phyloP scores from a whole-genome alignment of 1,284 basidiomycete species.

The Apiotrichum gamsii region DNA sequence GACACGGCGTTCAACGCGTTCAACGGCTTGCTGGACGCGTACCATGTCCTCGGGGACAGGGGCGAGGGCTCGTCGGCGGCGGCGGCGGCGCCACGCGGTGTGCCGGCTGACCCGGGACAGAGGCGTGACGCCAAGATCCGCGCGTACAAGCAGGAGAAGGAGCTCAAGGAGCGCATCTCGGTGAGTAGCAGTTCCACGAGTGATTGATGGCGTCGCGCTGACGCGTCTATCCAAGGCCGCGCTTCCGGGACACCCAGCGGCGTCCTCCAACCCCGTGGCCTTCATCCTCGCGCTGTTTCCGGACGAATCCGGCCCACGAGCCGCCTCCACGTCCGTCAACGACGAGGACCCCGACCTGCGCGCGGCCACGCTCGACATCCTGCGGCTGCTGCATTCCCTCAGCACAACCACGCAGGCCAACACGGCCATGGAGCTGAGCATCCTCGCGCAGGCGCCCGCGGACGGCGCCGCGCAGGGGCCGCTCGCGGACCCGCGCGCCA shows the following conservation, averaged over 20 bases:
- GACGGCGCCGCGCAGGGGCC: constrained; percentile 39
- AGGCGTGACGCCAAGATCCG: constrained; percentile 78
- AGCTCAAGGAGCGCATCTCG: constrained; percentile 62
- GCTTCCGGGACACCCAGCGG: constrained; percentile 50
- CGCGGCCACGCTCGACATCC: constrained; percentile 60
- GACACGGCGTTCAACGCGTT: constrained; percentile 61
- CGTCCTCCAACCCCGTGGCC: constrained; percentile 34
- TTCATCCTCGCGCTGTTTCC: constrained; percentile 34
- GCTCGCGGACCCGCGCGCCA: constrained; percentile 42
- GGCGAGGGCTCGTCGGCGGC: constrained; percentile 24
- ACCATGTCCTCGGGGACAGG: constrained; percentile 64
- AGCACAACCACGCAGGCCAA: constrained; percentile 63
- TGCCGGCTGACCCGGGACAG: constrained; percentile 59
- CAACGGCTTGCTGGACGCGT: constrained; percentile 56
- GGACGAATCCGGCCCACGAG: neutral
- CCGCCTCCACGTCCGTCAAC: constrained; percentile 44
- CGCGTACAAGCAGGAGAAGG: constrained; percentile 78
- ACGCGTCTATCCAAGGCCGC: constrained; percentile 51
- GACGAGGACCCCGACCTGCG: constrained; percentile 57
- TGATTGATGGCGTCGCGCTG: neutral
- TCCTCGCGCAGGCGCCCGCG: constrained; percentile 41
- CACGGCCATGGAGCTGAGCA: constrained; percentile 65
- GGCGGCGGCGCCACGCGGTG: constrained; percentile 48
- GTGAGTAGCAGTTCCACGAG: constrained; percentile 46
- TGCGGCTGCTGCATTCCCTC: constrained; percentile 67